Evolutionary conservation across 306 rosid species (phyloP), one percentile per base, ranked within the genome.

Genomic region (Ziziphus jujuba): DNA sequence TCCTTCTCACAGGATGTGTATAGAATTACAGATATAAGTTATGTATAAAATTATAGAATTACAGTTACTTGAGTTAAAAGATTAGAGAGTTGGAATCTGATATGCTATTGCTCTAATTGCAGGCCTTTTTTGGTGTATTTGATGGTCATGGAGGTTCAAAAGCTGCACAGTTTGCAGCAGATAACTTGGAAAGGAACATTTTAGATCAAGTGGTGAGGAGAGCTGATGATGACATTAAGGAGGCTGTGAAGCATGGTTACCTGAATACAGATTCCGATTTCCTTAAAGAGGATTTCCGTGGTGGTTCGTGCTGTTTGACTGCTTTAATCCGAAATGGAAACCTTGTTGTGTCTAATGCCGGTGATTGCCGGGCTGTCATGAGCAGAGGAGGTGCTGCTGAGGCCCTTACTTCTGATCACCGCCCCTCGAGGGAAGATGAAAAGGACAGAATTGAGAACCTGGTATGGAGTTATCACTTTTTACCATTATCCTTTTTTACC

Each of bases 61-160:
- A 50, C 55, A 50, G 51, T 54, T 63, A 24, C 25, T 8, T 71
- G 20, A 67, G 35, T 56, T 14, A 10, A 35, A n/a, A 38, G 22
- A 9, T 15, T 21, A 61, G 56, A 53, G 59, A 61, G 47, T 61
- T 65, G 25, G 61, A 76, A 68, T 70, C 65, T 74, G 66, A 78
- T 55, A 10, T 28, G 40, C 44, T 60, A 49, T 65, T 58, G 35
- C 40, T 51, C n/a, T 60, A n/a, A n/a, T 74, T 34, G 69, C 97
- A 93, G 99, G 95, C 97, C 11, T 75, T 93, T 70, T 93, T 93
- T 28, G 99, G 97, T 12, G 61, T 93, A 63, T 93, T 81, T 75
- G 99, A 90, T 76, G 97, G 99, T n/a, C 97, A 93, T 33, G 97
- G 99, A 22, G 99, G 99, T 64, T 79, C 83, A 0, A 88, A 90